Evolutionary conservation across 1,139 yeast genomes (phyloP).

Genomic region (Pneumocystis carinii): DNA sequence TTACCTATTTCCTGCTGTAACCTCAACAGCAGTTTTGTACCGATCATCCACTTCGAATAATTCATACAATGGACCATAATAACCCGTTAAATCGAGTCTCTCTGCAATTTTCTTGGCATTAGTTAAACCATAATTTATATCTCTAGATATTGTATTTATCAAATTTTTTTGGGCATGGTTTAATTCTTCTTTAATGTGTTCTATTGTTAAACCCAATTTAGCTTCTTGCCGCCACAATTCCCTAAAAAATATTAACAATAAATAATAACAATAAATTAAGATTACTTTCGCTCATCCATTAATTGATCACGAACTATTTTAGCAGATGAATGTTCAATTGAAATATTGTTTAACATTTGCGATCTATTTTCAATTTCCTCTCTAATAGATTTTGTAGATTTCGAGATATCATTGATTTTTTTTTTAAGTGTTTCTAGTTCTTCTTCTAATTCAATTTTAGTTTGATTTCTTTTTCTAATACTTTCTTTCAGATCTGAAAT

Average conservation of each 20-base stretch:
- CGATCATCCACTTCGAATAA: slow-evolving; percentile 66
- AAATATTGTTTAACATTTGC: slow-evolving; percentile 9
- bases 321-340: slow-evolving; percentile 4
- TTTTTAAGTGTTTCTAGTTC: slow-evolving; percentile 20
- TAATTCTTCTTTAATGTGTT: slow-evolving; percentile 39
- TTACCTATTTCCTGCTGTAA: slow-evolving; percentile 55
- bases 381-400: slow-evolving; percentile 19
- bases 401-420: slow-evolving; percentile 17
- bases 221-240: slow-evolving; percentile 70
- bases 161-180: slow-evolving; percentile 33
- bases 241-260: slow-evolving; percentile 4
- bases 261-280: background rate
- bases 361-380: slow-evolving; percentile 6
- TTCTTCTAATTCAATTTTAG: slow-evolving; percentile 17
- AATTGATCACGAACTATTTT: slow-evolving; percentile 22
- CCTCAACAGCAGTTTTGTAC: slow-evolving; percentile 75
- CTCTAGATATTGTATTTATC: slow-evolving; percentile 41
- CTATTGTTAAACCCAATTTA: slow-evolving; percentile 39
- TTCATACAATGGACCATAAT: slow-evolving; percentile 76
- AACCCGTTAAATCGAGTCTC: slow-evolving; percentile 43
- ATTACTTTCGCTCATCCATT: slow-evolving; percentile 47
- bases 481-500: slow-evolving; percentile 29
- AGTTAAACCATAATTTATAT: slow-evolving; percentile 51
- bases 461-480: slow-evolving; percentile 18
- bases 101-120: slow-evolving; percentile 49